Conservation (phyloP, 257 asterid genomes). For the Vinca minor region DNA sequence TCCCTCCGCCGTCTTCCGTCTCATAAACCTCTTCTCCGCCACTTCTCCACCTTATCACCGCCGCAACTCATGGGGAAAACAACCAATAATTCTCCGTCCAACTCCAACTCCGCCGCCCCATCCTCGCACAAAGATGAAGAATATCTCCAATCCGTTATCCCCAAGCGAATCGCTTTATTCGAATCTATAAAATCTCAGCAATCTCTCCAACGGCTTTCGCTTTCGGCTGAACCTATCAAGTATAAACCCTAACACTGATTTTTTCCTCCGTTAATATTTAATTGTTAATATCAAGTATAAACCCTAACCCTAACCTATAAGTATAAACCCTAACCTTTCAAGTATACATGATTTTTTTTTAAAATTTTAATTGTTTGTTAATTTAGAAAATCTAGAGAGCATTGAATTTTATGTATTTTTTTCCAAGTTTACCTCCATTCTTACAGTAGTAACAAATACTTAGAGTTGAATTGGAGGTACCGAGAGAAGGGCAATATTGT, state of each 20-base stretch:
- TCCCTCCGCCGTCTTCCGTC: conserved; percentile 27
- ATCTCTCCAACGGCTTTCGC: conserved; percentile 44
- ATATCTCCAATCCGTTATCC: conserved; percentile 51
- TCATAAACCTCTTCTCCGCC: conserved; percentile 8
- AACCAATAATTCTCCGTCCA: conserved; percentile 25
- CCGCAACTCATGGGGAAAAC: conserved; percentile 43
- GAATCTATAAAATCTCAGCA: conserved; percentile 44
- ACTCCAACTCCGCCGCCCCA: conserved; percentile 25
- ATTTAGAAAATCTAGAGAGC: no score
- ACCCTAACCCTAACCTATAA: no score
- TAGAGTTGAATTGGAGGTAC: no score
- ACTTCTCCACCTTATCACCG: conserved; percentile 10
- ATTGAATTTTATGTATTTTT: no score
- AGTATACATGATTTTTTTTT: no score
- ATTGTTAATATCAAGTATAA: no score
- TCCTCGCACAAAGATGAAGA: conserved; percentile 43
- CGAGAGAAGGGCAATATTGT: no score
- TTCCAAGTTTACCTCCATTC: no score
- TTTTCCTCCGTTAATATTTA: no score
- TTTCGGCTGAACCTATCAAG: conserved; percentile 56
- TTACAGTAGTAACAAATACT: no score
- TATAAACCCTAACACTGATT: conserved; percentile 8
- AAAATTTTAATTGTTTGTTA: no score
- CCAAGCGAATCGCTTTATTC: conserved; percentile 58
- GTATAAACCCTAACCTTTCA: no score